Evolutionary conservation across 768 basidiomycete genomes (phyloP), one percentile per base, ranked within the genome.

Genomic region (Crucibulum laeve): DNA sequence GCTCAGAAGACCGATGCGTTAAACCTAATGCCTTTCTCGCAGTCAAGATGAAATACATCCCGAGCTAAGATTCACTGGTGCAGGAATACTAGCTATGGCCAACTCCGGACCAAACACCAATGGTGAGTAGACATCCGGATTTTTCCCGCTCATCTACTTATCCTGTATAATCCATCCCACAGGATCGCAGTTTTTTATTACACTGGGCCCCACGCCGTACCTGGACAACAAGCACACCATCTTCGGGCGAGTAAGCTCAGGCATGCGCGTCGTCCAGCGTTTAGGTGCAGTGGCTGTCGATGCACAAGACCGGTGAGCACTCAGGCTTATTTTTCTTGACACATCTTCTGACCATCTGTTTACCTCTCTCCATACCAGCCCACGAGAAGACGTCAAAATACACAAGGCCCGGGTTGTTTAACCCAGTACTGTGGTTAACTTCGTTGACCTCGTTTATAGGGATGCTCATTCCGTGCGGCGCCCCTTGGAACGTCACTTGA

Each of bases 161-260:
- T 37, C 19, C 13, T 40, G 8, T 40, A 22, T 28, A 21, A 57
- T 57, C 47, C 56, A 57, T 60, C 38, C 17, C 41, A 54, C 53
- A 90, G 93, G 93, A 17, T 95, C 91, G 14, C 95, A 97, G 61
- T 97, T 97, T 69, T 96, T 97, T 66, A 75, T 97, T 52, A 87
- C 88, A 0, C 76, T 92, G 18, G 76, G 75, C 1, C 89, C 88
- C 21, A 91, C 91, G 19, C 90, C 90, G 1, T 92, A 74, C 59
- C 69, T 92, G 28, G 90, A 92, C 54, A 82, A 76, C 55, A 90
- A 89, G 54, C 88, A 91, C 59, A 90, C 87, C 5, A 90, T 91
- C 50, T 91, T 91, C 58, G 96, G 96, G 1, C 82, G 96, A 5
- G 91, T 99, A 5, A 81, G 77, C 56, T 73, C 80, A 15, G 96